Evolutionary conservation across 169 alveolate genomes (phyloP), one percentile per base, ranked within the genome.

Genomic region (Eimeria sp.): DNA sequence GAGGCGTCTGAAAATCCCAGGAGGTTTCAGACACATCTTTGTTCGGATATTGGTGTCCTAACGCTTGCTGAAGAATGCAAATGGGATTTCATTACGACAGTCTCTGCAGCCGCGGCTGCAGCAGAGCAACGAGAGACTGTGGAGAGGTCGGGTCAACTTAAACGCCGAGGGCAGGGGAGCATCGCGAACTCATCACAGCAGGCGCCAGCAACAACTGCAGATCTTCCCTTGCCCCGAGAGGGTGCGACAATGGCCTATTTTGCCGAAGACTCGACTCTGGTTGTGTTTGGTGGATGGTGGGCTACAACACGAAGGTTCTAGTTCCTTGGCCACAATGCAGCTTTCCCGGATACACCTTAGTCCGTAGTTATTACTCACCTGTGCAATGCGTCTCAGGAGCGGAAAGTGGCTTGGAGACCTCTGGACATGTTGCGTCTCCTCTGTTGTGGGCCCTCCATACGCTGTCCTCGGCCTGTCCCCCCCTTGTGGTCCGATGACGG

Each of bases 381-480:
- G 34, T 70, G 51, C 80, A 47, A 47, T 76, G 57, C 18, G 43
- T 22, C 13, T 27, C 84, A 92, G 96, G 98, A 98, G 96, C 34
- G 98, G 98, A 93, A 98, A 98, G 90, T 99, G 99, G 99, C 97
- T 98, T 76, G 98, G 98, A 70, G 99, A 98, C 95, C 96, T 98
- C 70, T 98, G 98, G 97, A 97, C 98, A 58, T 96, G 98, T 40
- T 98, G 98, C 97, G 99, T 99, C 57, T 88, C 98, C 43, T 97
- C 99, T 70, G 98, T 99, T 72, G 99, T 98, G 18, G 99, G 99
- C 82, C 99, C 99, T 65, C 99, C 99, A 80, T 99, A 99, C 96
- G 99, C 99, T 58, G 98, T 99, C 47, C 97, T 97, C 91, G 97
- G 97, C 47, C 97, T 98, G 87, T 95, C 97, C 57, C 99, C 99